These are phyloP conservation scores for Phytophthora vignae DNA, from an alignment of 352 stramenopile species.

Conservation along the genomic window DNA sequence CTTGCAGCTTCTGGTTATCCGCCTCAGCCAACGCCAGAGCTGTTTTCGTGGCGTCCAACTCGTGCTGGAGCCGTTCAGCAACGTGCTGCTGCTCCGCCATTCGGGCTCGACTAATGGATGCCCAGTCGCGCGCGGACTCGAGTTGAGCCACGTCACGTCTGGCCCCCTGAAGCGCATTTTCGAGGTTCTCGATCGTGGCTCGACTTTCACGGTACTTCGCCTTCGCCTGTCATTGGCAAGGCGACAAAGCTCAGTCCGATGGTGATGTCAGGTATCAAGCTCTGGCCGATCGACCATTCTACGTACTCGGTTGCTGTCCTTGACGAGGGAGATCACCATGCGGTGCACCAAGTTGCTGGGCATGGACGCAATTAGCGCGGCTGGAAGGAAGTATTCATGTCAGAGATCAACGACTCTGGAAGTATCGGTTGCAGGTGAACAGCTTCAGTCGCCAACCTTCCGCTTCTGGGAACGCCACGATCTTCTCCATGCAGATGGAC, in stretches of 20 bases:
- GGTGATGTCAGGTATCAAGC: neutral
- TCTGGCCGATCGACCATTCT: neutral
- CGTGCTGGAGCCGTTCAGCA: constrained; percentile 34
- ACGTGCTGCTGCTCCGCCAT: constrained; percentile 47
- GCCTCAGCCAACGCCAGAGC: constrained; percentile 34
- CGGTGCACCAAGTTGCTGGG: constrained; percentile 70
- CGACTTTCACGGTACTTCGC: constrained; percentile 47
- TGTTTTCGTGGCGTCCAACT: constrained; percentile 42
- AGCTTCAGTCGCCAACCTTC: constrained; percentile 61
- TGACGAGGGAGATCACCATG: constrained; percentile 71
- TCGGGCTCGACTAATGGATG: constrained; percentile 34
- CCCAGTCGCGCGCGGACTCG: constrained; percentile 42
- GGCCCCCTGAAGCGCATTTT: constrained; percentile 35
- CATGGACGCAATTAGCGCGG: constrained; percentile 69
- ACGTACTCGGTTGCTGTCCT: constrained; percentile 60
- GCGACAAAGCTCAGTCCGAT: neutral
- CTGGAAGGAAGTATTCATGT: constrained; percentile 22
- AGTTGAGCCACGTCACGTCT: constrained; percentile 44
- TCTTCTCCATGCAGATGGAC: constrained; percentile 70
- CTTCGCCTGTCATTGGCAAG: constrained; percentile 38
- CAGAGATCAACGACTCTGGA: too few relatives aligned
- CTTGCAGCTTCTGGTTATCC: constrained; percentile 46
- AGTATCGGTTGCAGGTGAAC: too few relatives aligned
- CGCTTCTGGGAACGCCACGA: constrained; percentile 59
- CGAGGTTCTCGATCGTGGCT: constrained; percentile 41